Percentiles rank a stretch among this genome's conserved stretches.
Evolutionary conservation across 768 basidiomycete genomes (phyloP).

Genomic region (Butyriboletus loyo): DNA sequence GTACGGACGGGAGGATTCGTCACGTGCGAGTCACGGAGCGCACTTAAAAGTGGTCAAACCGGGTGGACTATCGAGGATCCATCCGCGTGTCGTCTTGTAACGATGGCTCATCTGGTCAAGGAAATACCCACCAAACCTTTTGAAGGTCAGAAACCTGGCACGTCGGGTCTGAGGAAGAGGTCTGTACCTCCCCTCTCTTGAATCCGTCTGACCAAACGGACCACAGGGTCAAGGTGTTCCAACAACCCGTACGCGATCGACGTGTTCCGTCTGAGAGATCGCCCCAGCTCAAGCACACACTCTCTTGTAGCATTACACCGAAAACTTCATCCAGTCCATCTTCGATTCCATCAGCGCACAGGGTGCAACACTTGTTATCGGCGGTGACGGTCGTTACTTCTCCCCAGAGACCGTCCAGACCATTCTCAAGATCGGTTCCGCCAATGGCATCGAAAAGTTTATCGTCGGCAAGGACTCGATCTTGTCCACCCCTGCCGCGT

Average conservation of each 20-base stretch:
- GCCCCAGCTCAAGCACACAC: conserved; percentile 17
- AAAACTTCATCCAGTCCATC: conserved; percentile 97
- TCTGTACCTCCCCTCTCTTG: conserved; percentile 31
- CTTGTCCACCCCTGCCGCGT: conserved; percentile 95
- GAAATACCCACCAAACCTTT: conserved; percentile 81
- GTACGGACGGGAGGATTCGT: conserved; percentile 7
- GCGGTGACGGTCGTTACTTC: conserved; percentile 96
- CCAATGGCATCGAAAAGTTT: conserved; percentile 88
- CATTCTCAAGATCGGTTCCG: conserved; percentile 92
- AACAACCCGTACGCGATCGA: conserved; percentile 72
- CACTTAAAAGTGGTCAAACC: conserved; percentile 18
- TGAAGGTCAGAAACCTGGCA: conserved; percentile 96
- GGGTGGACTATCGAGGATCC: not conserved
- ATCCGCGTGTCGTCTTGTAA: not conserved
- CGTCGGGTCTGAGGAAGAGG: conserved; percentile 96
- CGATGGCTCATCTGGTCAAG: conserved; percentile 51
- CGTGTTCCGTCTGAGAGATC: conserved; percentile 1
- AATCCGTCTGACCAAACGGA: conserved; percentile 16
- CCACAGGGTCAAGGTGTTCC: conserved; percentile 92
- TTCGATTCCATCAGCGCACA: conserved; percentile 82
- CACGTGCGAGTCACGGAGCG: conserved; percentile 21
- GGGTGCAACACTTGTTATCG: conserved; percentile 86
- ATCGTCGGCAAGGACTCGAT: conserved; percentile 91
- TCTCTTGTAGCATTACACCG: conserved; percentile 85
- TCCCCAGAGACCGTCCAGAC: conserved; percentile 82